These are phyloP conservation scores for Penicillium sp. DNA, from an alignment of 2,329 filamentous ascomycete genomes.

Conservation along the genomic window DNA sequence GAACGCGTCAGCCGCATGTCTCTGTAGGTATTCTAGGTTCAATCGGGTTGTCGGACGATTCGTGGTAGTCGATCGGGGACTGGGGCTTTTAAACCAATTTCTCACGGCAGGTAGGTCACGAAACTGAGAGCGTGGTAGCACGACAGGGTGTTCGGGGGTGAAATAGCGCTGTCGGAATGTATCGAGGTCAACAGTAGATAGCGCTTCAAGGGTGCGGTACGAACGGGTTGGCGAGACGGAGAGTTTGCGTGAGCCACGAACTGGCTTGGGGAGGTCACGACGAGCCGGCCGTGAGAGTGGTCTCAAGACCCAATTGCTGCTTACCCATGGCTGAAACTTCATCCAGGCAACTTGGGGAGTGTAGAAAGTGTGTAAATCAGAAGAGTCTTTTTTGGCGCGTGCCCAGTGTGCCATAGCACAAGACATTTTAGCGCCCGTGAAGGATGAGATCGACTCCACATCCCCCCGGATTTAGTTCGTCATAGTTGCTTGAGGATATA, in stretches of 20 bases:
- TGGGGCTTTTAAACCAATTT: slow-evolving; percentile 60
- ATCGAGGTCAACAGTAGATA: slow-evolving; percentile 43
- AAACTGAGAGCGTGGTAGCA: slow-evolving; percentile 54
- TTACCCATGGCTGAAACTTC: slow-evolving; percentile 33
- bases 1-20: slow-evolving; percentile 51
- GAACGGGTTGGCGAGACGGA: slow-evolving; percentile 12
- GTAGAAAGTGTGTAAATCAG: neutral
- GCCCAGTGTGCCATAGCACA: no score
- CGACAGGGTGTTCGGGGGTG: slow-evolving; percentile 54
- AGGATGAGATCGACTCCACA: neutral
- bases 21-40: slow-evolving; percentile 49
- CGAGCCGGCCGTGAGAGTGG: slow-evolving; percentile 11
- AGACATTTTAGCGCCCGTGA: no score
- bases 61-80: slow-evolving; percentile 40
- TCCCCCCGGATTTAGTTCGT: neutral
- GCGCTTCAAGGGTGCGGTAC: slow-evolving; percentile 34
- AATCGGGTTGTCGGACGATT: slow-evolving; percentile 32
- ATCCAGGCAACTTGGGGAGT: slow-evolving; percentile 26
- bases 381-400: neutral
- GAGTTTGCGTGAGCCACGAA: neutral
- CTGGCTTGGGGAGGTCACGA: neutral
- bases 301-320: slow-evolving; percentile 20
- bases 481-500: no score
- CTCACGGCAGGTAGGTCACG: slow-evolving; percentile 55
- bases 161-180: slow-evolving; percentile 61